Conservation (phyloP, 176 grass and related monocot genomes). For the Hyparrhenia diplandra region DNA sequence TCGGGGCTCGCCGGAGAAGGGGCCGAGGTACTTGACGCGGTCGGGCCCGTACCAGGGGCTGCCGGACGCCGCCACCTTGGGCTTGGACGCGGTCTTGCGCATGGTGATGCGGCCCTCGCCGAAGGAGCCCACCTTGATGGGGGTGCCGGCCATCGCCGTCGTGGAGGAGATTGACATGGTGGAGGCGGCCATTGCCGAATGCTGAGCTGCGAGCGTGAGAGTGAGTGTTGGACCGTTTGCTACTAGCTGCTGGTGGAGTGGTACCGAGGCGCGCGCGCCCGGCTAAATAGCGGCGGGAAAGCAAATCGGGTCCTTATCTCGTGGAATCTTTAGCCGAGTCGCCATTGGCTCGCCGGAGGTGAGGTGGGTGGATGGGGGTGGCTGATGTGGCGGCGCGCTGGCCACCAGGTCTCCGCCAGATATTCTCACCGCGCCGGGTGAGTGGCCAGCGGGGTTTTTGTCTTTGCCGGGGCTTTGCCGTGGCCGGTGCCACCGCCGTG, state of each 20-base stretch:
- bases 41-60: slow-evolving; percentile 65
- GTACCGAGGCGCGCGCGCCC: background rate
- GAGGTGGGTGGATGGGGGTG: slow-evolving; percentile 37
- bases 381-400: slow-evolving; percentile 26
- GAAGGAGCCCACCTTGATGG: slow-evolving; percentile 26
- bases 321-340: slow-evolving; percentile 36
- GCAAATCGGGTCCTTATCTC: slow-evolving; percentile 38
- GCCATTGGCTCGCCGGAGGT: slow-evolving; percentile 30
- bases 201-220: background rate
- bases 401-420: background rate
- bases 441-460: background rate
- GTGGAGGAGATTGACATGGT: slow-evolving; percentile 47
- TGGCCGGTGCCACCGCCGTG: background rate
- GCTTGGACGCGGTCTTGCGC: slow-evolving; percentile 52
- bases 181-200: background rate
- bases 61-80: slow-evolving; percentile 40
- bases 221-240: background rate
- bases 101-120: slow-evolving; percentile 60
- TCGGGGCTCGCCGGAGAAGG: slow-evolving; percentile 51
- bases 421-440: background rate
- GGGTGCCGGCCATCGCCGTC: slow-evolving; percentile 35
- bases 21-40: slow-evolving; percentile 51
- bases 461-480: background rate
- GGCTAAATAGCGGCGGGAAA: slow-evolving; percentile 12
- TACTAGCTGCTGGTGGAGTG: background rate